Base-by-base conservation (phyloP, 257 asterid genomes). In the Solanum microdontum region DNA sequence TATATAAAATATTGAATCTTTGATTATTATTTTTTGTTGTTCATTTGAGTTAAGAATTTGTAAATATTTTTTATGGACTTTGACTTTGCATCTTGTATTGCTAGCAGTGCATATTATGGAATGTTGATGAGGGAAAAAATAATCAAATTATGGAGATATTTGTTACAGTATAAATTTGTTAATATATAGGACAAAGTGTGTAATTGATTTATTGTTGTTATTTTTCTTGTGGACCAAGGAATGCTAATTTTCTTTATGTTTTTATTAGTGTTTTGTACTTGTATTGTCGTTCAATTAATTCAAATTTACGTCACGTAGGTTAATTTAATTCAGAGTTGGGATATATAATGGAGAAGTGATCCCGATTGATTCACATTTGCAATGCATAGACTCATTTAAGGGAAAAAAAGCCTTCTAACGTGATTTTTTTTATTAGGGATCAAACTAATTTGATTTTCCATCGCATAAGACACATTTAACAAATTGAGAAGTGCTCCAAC, bases 251-350 rank as follows among this genome's bases (percentile, higher is more conserved):
- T 70, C 40, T 68, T 13, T 28, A 24, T 68, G 15, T 69, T 28
- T 69, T 2, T 51, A 51, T 1, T 69, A 4, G 5, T 7, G 11
- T 28, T 7, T 0, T 4, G 0, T 28, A 69, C 1, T 28, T 69
- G 3, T 28, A 28, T 69, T 14, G 5, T 6, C 0, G 8, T 69
- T 69, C 0, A 0, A 66, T 24, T 26, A 26, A 68, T 68, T 28
- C 0, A 1, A 0, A 68, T 28, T 28, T 2, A 7, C 1, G 5
- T 0, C 11, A 2, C 0, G 0, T 55, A 55, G 9, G n/a, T 0
- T 55, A 55, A 55, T 55, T 17, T 55, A 51, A 12, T 45, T 45
- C 2, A 45, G 2, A 45, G 7, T 45, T 45, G 7, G 0, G 58
- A 45, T 45, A 45, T 45, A 13, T 66, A 24, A 24, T 11, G 1